Percentiles rank a stretch among this genome's conserved stretches.
These are phyloP conservation scores for Calophaca sinica DNA, from an alignment of 306 rosid species.

Conservation along the genomic window DNA sequence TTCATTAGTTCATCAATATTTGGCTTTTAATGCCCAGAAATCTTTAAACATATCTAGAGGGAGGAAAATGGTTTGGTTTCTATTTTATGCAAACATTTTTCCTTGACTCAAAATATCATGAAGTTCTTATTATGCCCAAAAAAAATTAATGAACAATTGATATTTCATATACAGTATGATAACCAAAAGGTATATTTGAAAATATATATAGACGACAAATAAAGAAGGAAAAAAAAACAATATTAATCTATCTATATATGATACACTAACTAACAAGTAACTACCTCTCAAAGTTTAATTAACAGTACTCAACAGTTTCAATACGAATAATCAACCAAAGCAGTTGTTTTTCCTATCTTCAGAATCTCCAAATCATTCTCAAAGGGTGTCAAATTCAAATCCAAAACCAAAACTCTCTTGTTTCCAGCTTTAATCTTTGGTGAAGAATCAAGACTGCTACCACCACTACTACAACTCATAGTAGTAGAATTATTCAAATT, in stretches of 20 bases:
- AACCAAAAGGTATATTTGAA: constrained; percentile 28
- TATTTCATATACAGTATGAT: constrained; percentile 24
- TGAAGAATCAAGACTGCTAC: constrained; percentile 42
- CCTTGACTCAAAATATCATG: constrained; percentile 12
- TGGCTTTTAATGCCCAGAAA: background rate
- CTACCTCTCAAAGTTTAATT: constrained; percentile 17
- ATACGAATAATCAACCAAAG: constrained; percentile 61
- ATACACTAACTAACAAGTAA: constrained; percentile 23
- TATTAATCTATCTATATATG: constrained; percentile 26
- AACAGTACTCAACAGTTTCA: constrained; percentile 15
- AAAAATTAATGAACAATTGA: constrained; percentile 48
- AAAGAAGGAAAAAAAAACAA: background rate
- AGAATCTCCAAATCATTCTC: constrained; percentile 82
- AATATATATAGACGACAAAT: background rate
- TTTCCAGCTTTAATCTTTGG: constrained; percentile 48
- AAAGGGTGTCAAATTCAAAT: constrained; percentile 90
- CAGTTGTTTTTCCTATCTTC: constrained; percentile 60
- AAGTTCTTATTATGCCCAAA: constrained; percentile 17
- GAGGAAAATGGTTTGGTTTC: background rate
- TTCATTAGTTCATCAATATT: too few relatives aligned
- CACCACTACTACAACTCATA: constrained; percentile 35
- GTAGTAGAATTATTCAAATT: constrained; percentile 39
- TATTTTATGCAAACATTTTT: background rate
- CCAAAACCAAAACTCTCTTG: constrained; percentile 64
- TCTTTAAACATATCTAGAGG: background rate